A percentile compares a stretch with the other conserved stretches of the same genome.
Conservation (phyloP, 2,329 filamentous ascomycete species). For the Ophiostoma sp. region DNA sequence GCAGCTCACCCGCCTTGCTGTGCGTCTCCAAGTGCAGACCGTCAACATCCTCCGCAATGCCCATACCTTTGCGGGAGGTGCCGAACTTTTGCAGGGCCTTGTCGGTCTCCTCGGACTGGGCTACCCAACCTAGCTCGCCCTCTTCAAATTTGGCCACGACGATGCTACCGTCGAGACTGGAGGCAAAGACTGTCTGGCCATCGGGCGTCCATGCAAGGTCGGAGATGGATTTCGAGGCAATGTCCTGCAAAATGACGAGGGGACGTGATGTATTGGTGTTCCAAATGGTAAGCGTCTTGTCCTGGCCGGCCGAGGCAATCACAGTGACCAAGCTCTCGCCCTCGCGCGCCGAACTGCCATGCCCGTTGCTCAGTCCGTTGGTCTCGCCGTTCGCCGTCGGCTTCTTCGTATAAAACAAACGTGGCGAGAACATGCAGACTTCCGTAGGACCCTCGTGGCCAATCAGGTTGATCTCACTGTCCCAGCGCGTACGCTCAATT, state of each 20-base stretch:
- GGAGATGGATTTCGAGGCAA: conserved; percentile 88
- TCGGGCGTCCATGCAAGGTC: conserved; percentile 94
- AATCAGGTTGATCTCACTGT: conserved; percentile 94
- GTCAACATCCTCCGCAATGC: conserved; percentile 89
- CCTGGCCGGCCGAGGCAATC: conserved; percentile 93
- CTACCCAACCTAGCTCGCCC: conserved; percentile 87
- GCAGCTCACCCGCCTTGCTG: conserved; percentile 87
- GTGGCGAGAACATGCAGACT: conserved; percentile 94
- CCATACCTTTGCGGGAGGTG: conserved; percentile 80
- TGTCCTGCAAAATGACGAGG: conserved; percentile 83
- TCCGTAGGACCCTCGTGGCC: conserved; percentile 96
- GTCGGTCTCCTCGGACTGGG: conserved; percentile 83
- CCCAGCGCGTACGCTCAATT: conserved; percentile 88
- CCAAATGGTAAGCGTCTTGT: conserved; percentile 96
- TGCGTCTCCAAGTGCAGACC: conserved; percentile 83
- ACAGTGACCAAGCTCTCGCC: conserved; percentile 69
- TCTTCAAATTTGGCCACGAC: conserved; percentile 78
- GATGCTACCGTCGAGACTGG: conserved; percentile 87
- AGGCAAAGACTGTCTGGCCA: conserved; percentile 81
- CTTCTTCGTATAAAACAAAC: conserved; percentile 76
- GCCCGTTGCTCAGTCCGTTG: conserved; percentile 48
- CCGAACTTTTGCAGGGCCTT: conserved; percentile 92
- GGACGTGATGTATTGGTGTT: conserved; percentile 94
- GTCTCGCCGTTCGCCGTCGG: conserved; percentile 56
- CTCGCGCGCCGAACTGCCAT: conserved; percentile 28